phyloP scores from a whole-genome alignment of 2,329 filamentous ascomycete species.

The Fusarium vanettenii region DNA sequence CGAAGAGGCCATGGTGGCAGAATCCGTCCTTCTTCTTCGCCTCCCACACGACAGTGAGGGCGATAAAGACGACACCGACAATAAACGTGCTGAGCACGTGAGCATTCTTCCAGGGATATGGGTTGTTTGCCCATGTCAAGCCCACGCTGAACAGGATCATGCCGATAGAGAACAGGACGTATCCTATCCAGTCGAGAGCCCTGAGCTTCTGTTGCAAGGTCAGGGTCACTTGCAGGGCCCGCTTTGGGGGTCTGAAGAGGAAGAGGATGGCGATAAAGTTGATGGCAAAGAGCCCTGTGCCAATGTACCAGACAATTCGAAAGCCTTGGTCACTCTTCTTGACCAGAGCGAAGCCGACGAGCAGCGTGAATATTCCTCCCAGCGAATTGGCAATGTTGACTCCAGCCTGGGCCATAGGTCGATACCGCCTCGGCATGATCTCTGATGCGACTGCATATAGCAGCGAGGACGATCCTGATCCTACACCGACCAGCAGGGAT shows the following conservation, averaged over 20 bases:
- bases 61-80: conserved; percentile 43
- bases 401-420: background rate
- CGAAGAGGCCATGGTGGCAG: conserved; percentile 54
- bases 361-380: conserved; percentile 47
- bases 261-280: background rate
- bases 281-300: background rate
- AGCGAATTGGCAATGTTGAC: conserved; percentile 46
- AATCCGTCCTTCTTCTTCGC: conserved; percentile 50
- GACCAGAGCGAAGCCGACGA: conserved; percentile 51
- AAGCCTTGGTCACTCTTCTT: background rate
- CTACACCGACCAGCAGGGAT: background rate
- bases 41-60: background rate
- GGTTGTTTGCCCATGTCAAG: conserved; percentile 52
- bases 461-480: background rate
- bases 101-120: conserved; percentile 51
- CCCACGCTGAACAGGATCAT: conserved; percentile 52
- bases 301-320: background rate
- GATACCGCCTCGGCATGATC: background rate
- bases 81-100: conserved; percentile 49
- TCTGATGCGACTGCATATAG: background rate
- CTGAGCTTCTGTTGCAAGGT: conserved; percentile 44
- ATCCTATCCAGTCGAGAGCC: conserved; percentile 53
- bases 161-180: conserved; percentile 46
- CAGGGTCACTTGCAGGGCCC: background rate
- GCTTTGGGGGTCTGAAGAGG: background rate